phyloP scores from a whole-genome alignment of 805 yeast genomes.

The Cyberlindnera mrakii region DNA sequence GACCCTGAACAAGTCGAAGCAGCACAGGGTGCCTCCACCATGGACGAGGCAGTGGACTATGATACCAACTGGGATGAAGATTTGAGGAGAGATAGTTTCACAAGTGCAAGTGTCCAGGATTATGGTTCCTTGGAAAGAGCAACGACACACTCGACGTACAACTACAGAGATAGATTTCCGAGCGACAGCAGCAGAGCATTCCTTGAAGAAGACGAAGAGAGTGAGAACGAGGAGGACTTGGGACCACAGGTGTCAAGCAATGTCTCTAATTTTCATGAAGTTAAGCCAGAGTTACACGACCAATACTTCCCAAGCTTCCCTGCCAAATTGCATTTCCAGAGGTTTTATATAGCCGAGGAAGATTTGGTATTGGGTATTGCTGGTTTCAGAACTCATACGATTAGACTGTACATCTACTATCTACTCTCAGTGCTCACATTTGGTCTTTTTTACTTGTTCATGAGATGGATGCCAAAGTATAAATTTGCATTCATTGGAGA shows the following conservation, averaged over 20 bases:
- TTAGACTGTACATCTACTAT: conserved; percentile 44
- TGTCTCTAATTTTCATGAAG: conserved; percentile 10
- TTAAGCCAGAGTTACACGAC: conserved; percentile 34
- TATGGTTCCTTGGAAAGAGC: conserved; percentile 20
- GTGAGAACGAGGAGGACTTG: conserved; percentile 28
- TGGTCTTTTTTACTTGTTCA: conserved; percentile 67
- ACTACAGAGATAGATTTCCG: conserved; percentile 33
- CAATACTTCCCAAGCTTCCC: conserved; percentile 35
- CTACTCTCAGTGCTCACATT: conserved; percentile 49
- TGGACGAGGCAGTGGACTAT: conserved; percentile 61
- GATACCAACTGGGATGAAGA: conserved; percentile 73
- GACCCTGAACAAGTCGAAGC: conserved; percentile 74
- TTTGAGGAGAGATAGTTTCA: conserved; percentile 29
- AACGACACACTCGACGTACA: conserved; percentile 28
- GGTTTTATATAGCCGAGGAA: conserved; percentile 92
- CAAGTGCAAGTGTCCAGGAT: conserved; percentile 20
- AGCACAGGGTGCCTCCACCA: conserved; percentile 84
- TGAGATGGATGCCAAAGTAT: conserved; percentile 84
- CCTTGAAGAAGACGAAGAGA: conserved; percentile 20
- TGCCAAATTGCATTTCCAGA: conserved; percentile 53
- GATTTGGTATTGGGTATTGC: conserved; percentile 93
- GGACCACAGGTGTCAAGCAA: conserved; percentile 22
- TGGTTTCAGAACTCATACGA: conserved; percentile 59
- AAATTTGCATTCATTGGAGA: conserved; percentile 63
- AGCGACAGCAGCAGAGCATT: conserved; percentile 29